These are phyloP conservation scores for Alternaria tenuissima DNA, from an alignment of 2,329 filamentous ascomycete species.

Conservation along the genomic window DNA sequence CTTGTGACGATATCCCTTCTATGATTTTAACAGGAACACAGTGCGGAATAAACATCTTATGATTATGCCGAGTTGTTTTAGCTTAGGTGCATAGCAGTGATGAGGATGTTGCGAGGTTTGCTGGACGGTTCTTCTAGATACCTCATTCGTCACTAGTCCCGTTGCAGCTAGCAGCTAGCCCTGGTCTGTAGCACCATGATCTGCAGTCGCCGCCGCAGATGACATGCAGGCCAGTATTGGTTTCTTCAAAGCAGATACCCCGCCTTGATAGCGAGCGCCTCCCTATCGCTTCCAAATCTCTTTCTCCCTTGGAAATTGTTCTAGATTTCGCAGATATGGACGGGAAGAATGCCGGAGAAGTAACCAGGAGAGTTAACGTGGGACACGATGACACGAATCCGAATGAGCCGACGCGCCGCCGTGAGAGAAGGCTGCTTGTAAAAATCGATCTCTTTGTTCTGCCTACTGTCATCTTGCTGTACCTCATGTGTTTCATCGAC, in stretches of 20 bases:
- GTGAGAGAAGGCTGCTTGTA: constrained; percentile 62
- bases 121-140: neutral
- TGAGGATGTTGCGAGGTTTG: neutral
- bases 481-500: constrained; percentile 76
- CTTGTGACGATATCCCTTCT: neutral
- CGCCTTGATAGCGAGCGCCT: neutral
- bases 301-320: neutral
- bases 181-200: neutral
- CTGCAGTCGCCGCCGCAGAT: neutral
- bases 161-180: neutral
- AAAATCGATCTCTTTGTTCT: constrained; percentile 71
- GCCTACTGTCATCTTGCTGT: constrained; percentile 69
- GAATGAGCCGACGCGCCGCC: constrained; percentile 61
- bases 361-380: constrained; percentile 8
- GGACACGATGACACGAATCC: constrained; percentile 34
- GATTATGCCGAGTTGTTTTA: neutral
- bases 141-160: neutral
- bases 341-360: constrained; percentile 6
- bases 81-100: neutral
- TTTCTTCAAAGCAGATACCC: neutral
- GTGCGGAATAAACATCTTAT: neutral
- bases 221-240: neutral
- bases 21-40: neutral
- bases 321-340: constrained; percentile 10
- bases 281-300: neutral